A percentile compares a stretch with the other conserved stretches of the same genome.
phyloP scores from a whole-genome alignment of 768 basidiomycete genomes.

The Boletus rubropictus region DNA sequence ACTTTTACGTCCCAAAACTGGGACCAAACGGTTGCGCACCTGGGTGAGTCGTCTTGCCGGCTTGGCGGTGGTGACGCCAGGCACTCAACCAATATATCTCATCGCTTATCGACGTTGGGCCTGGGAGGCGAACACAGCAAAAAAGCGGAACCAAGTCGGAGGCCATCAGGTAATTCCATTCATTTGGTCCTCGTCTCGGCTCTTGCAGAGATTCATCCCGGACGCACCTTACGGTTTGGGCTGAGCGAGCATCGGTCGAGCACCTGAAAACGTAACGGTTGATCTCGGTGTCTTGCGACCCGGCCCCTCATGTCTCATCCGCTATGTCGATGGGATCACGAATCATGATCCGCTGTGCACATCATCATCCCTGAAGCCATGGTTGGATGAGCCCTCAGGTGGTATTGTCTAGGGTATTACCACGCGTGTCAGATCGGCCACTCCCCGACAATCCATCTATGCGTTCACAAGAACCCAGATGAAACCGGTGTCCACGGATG shows the following conservation, averaged over 20 bases:
- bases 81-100: not conserved
- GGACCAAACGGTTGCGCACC: not conserved
- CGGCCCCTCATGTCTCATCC: not conserved
- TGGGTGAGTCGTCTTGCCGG: not conserved
- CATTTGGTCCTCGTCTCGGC: too few relatives aligned
- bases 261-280: not conserved
- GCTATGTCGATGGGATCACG: slow-evolving; percentile 5
- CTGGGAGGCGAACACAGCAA: not conserved
- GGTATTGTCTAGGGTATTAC: slow-evolving; percentile 4
- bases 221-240: too few relatives aligned
- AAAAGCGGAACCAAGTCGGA: too few relatives aligned
- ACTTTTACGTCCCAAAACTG: slow-evolving; percentile 1
- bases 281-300: not conserved
- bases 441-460: not conserved
- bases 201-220: too few relatives aligned
- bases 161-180: too few relatives aligned
- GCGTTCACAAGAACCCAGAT: too few relatives aligned
- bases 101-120: too few relatives aligned
- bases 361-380: not conserved
- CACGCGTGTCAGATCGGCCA: not conserved
- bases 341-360: slow-evolving; percentile 9
- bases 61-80: not conserved
- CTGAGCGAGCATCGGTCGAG: too few relatives aligned
- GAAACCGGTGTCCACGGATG: not conserved
- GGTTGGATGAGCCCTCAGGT: not conserved